phyloP scores from a whole-genome alignment of 2,329 filamentous ascomycete species.

The Apiospora rasikravindrae region DNA sequence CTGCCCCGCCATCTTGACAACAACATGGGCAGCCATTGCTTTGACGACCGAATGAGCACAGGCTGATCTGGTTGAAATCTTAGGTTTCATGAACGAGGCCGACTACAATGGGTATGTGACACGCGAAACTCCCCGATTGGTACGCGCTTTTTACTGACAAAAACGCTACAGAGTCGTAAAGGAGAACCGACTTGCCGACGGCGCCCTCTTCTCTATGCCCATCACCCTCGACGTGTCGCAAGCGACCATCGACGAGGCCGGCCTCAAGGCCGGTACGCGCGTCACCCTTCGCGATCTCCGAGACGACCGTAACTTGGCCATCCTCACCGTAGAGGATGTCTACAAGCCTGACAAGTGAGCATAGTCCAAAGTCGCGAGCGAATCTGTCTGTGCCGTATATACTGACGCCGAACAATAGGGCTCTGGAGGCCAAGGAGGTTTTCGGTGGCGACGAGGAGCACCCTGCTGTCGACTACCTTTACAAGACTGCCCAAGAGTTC shows the following conservation, averaged over 20 bases:
- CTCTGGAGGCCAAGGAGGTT: conserved; percentile 89
- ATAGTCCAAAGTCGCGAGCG: background rate
- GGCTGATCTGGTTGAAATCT: conserved; percentile 32
- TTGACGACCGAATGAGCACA: conserved; percentile 20
- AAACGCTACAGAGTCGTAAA: conserved; percentile 73
- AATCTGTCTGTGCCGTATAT: background rate
- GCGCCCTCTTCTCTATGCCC: conserved; percentile 93
- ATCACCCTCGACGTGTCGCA: conserved; percentile 89
- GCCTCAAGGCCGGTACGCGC: conserved; percentile 79
- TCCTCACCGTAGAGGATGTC: conserved; percentile 92
- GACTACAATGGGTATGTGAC: conserved; percentile 84
- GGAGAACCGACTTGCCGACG: conserved; percentile 84
- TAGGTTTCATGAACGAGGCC: conserved; percentile 96
- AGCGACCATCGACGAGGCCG: conserved; percentile 73
- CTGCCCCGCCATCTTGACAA: conserved; percentile 24
- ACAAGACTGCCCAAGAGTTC: conserved; percentile 79
- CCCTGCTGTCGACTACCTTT: conserved; percentile 90
- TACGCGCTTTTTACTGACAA: conserved; percentile 35
- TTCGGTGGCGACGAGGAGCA: conserved; percentile 92
- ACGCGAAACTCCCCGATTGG: conserved; percentile 20
- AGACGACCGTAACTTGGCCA: conserved; percentile 94
- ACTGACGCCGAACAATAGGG: conserved; percentile 52
- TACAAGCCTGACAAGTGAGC: conserved; percentile 94
- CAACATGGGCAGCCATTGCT: background rate
- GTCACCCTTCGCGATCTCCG: conserved; percentile 93